Base-by-base conservation (phyloP, 2,329 filamentous ascomycete genomes). In the Nigrograna mackinnonii region DNA sequence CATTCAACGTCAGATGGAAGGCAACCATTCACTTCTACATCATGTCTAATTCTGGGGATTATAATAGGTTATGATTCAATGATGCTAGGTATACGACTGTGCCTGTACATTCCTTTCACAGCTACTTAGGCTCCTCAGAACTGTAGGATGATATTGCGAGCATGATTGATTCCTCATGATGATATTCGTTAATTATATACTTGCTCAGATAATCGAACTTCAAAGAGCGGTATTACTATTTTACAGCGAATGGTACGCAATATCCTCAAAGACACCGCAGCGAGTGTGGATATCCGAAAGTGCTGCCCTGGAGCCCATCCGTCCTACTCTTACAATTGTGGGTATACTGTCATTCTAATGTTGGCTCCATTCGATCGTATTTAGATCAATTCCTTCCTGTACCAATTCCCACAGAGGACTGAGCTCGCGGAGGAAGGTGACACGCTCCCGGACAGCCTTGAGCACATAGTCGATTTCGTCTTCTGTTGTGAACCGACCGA, bases 351-450 rank as follows among this genome's bases (percentile, higher is more conserved):
- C 31, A 33, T 28, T 9, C 49, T 80, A 97, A 71, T 99, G 94
- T 76, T 96, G 91, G 67, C 88, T 95, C 94, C 94, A 99, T 73
- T 99, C 86, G 61, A 99, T 99, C 32, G 90, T 96, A 72, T 95
- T 89, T 55, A 99, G 75, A 65, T 96, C 94, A 51, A 99, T 83
- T 13, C 94, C 94, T 69, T 99, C 94, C 73, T 99, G 94, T 11
- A 99, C 94, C 52, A 99, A 74, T 73, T 99, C 94, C 94, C 94
- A 99, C 43, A 99, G 75, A 28, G 94, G 94, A 67, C 91, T 96
- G 54, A 99, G 77, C 74, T 99, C 94, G 58, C 94, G 84, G 60
- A 99, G 76, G 78, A 97, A 97, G 13, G 84, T 87, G 32, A 99
- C 94, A 39, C 94, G 83, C 66, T 95, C 89, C 68, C 82, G 82